These are phyloP conservation scores for Hygrophoropsis aurantiaca DNA, from an alignment of 768 basidiomycete genomes.

Conservation along the genomic window DNA sequence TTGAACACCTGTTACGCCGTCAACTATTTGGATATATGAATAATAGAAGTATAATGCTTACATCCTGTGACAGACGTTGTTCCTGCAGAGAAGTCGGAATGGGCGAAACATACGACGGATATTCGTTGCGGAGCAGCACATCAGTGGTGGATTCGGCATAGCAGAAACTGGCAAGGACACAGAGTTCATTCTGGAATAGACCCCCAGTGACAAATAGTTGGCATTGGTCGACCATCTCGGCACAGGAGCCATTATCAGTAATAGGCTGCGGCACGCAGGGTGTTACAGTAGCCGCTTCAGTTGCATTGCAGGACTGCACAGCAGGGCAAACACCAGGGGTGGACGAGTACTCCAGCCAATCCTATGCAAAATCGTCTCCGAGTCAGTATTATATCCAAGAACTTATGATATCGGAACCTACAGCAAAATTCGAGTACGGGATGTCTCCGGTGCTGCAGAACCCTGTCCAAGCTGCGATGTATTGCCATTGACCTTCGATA, in stretches of 20 bases:
- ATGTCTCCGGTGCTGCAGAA: conserved; percentile 19
- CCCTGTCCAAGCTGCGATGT: conserved; percentile 22
- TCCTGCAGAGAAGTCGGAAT: conserved; percentile 13
- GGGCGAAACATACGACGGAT: conserved; percentile 7
- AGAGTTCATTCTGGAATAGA: conserved; percentile 23
- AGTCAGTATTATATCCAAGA: not conserved
- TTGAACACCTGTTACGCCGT: conserved; percentile 17
- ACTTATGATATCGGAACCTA: not conserved
- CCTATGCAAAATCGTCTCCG: conserved; percentile 11
- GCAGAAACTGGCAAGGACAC: conserved; percentile 23
- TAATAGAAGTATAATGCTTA: too few relatives aligned
- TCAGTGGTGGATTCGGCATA: conserved; percentile 20
- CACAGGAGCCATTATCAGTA: conserved; percentile 20
- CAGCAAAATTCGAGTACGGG: conserved; percentile 19
- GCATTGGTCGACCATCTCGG: conserved; percentile 13
- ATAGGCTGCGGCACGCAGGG: conserved; percentile 18
- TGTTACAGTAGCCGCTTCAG: not conserved
- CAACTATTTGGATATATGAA: too few relatives aligned
- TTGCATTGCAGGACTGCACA: conserved; percentile 9
- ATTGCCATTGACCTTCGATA: conserved; percentile 10
- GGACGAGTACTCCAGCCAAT: conserved; percentile 22
- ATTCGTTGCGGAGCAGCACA: conserved; percentile 14
- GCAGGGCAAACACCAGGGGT: conserved; percentile 18
- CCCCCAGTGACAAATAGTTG: conserved; percentile 18
- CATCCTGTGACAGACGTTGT: conserved; percentile 12